Base-by-base conservation (phyloP, 805 yeast genomes). In the Diddensiella transvaalensis region DNA sequence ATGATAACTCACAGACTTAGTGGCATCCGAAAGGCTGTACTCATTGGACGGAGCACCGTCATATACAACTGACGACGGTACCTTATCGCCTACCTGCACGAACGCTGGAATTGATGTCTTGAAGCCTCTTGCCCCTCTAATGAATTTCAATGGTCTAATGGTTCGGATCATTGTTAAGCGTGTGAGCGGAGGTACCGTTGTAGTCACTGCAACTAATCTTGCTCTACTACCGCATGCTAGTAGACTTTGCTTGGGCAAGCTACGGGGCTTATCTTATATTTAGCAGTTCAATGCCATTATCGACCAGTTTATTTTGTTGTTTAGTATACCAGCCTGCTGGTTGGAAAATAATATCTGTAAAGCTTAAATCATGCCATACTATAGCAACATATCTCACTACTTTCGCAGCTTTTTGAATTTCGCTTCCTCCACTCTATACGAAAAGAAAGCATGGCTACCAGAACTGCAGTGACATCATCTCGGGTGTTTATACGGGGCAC, bases 21-120 rank as follows among this genome's bases (percentile, higher is more conserved):
- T 69, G 51, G 65, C 67, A 36, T 73, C 72, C 22, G 84, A 78
- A 44, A 85, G 68, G 60, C 80, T 74, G 52, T 83, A 73, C 18
- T 67, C 63, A 59, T 80, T 77, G 37, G 85, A 83, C 43, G 91
- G 91, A 18, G 86, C 76, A 38, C 77, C 78, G 53, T 80, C 83
- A 44, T 62, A 68, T 50, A 78, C 70, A n/a, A 76, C 59, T 13
- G 70, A 72, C 0, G 75, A 64, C n/a, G 91, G 90, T 49, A 86
- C 71, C 42, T 66, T 55, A 56, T 79, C 82, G 23, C 95, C 93
- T 17, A 69, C 79, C 38, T 75, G 64, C 52, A 81, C 69, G 23
- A 63, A 68, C n/a, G 58, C 46, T 5, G 57, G 37, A 5, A 44
- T 22, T 22, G 55, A 49, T 49, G 55, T 24, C 36, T 44, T 18